Percentiles rank a stretch among this genome's conserved stretches.
Evolutionary conservation across 2,329 filamentous ascomycete species (phyloP).

Genomic region (Botrytis aclada): DNA sequence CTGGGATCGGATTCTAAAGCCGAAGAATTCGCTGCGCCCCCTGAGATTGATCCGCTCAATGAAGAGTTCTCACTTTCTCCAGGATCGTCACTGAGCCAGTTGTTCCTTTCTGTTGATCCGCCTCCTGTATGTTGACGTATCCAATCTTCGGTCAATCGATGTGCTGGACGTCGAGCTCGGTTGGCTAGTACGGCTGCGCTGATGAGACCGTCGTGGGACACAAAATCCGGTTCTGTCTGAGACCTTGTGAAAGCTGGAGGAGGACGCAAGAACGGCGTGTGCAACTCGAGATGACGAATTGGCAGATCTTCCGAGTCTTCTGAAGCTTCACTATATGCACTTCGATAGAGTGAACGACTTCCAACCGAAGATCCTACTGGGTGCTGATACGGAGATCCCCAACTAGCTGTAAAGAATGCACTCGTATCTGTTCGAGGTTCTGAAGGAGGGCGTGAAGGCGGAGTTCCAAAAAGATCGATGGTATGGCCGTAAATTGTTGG

Average conservation of each 20-base stretch:
- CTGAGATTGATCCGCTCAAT: constrained; percentile 62
- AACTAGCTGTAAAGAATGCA: constrained; percentile 69
- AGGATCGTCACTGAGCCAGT: constrained; percentile 80
- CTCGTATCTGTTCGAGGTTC: constrained; percentile 37
- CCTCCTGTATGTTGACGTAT: constrained; percentile 78
- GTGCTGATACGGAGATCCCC: constrained; percentile 85
- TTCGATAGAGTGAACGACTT: constrained; percentile 25
- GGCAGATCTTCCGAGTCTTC: constrained; percentile 58
- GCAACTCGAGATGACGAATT: constrained; percentile 59
- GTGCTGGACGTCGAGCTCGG: constrained; percentile 55
- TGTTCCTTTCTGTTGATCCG: constrained; percentile 65
- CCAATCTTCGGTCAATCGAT: constrained; percentile 77
- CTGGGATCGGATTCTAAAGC: constrained; percentile 30
- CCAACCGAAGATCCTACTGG: constrained; percentile 42
- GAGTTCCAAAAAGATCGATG: constrained; percentile 54
- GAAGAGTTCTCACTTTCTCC: constrained; percentile 73
- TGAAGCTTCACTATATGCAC: constrained; percentile 53
- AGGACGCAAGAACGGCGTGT: constrained; percentile 60
- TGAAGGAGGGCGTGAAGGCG: constrained; percentile 36
- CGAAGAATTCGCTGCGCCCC: constrained; percentile 48
- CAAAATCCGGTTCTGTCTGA: constrained; percentile 41
- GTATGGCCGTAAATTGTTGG: constrained; percentile 57
- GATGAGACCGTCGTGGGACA: constrained; percentile 37
- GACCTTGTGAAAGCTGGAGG: constrained; percentile 44
- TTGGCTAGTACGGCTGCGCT: constrained; percentile 61